Evolutionary conservation across 148 eudicot species (phyloP), one percentile per base, ranked within the genome.

Genomic region (Gaultheria prostrata): DNA sequence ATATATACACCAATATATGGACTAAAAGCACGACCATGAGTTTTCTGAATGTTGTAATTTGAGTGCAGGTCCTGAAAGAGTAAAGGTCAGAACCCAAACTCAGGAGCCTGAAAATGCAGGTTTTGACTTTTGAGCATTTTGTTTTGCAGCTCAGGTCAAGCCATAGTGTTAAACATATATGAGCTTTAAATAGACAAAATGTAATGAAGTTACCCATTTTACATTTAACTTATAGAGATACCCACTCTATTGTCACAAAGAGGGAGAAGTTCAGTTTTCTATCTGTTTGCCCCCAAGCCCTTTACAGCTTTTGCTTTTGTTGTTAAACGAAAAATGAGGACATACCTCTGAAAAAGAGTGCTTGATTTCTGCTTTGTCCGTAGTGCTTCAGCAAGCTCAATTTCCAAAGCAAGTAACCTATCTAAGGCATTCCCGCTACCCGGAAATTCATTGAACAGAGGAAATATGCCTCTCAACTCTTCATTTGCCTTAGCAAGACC

Each of bases 361-460:
- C 86, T 90, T 75, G 95, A 85, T 86, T 91, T 92, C 85, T 88
- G 93, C 88, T 97, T 97, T 78, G 94, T 86, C 90, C 86, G 91
- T 82, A 93, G 87, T 78, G 98, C 89, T 85, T 95, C 98, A 53
- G 99, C 99, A 73, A 97, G 99, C 91, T 97, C 99, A 77, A 97
- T 83, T 86, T 94, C 99, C 91, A 97, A 85, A 63, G 99, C 99
- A 80, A 97, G 97, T 28, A 93, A 97, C 91, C 99, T 90, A 81
- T 95, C 99, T 45, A 97, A 85, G 43, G 99, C 92, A 85, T 93
- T 91, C 65, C 95, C 99, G 87, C 86, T 86, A 83, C 88, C 89
- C 20, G 94, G 82, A 61, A 90, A 89, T 63, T 91, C 93, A 59
- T 87, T 80, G 76, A 86, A 92, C 53, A 80, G 71, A 49, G 98